Evolutionary conservation across 345 rosid species (phyloP).

Genomic region (Turnera subulata): DNA sequence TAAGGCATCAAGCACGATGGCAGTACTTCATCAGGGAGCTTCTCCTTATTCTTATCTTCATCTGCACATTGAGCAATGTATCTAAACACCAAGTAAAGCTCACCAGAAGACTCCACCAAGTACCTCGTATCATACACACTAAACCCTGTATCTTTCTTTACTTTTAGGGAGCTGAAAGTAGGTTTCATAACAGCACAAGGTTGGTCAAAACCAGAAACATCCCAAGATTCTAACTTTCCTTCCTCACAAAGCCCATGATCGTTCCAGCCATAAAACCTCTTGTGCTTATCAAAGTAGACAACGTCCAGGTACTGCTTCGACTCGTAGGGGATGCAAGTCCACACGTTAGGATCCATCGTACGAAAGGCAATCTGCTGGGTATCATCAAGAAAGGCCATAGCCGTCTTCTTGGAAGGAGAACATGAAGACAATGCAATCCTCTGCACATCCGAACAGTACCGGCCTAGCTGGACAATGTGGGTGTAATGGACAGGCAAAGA

Average conservation of each 20-base stretch:
- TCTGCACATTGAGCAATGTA: not conserved
- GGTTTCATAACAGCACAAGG: not conserved
- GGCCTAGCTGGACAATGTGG: not conserved
- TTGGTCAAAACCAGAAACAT: not conserved
- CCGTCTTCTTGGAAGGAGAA: not conserved
- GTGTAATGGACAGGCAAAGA: not conserved
- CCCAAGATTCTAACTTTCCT: not conserved
- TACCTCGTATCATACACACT: not conserved
- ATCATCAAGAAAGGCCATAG: not conserved
- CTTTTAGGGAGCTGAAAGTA: not conserved
- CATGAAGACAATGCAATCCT: not conserved
- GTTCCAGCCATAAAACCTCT: not conserved
- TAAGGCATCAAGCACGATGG: not conserved
- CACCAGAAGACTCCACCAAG: not conserved
- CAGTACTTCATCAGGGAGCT: not conserved
- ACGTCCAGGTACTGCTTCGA: not conserved
- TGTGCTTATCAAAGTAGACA: not conserved
- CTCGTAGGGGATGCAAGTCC: not conserved
- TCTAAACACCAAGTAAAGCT: not conserved
- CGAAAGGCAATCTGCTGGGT: not conserved
- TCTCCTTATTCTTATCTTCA: not conserved
- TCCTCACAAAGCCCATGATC: not conserved
- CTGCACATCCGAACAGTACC: not conserved
- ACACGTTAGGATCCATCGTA: not conserved
- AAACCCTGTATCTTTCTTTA: not conserved